phyloP scores from a whole-genome alignment of 352 stramenopile species.

The Detonula confervacea region DNA sequence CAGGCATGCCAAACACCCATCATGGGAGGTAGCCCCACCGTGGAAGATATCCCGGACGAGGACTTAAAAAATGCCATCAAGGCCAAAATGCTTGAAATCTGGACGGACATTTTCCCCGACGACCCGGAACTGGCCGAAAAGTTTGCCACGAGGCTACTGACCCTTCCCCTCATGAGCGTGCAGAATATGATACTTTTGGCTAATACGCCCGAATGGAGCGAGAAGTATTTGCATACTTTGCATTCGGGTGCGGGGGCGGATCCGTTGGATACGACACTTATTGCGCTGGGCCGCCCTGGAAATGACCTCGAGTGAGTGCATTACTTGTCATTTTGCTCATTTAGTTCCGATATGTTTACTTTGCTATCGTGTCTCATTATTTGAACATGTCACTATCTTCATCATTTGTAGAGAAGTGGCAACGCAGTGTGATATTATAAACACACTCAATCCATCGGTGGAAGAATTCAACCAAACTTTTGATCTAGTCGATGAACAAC shows the following conservation, averaged over 20 bases:
- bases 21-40: background rate
- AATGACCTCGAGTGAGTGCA: no score
- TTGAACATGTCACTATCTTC: background rate
- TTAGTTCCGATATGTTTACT: no score
- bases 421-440: conserved; percentile 22
- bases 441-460: background rate
- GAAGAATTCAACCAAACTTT: conserved; percentile 12
- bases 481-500: background rate
- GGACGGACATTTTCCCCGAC: no score
- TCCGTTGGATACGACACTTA: conserved; percentile 7
- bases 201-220: conserved; percentile 20
- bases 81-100: conserved; percentile 1
- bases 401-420: conserved; percentile 9
- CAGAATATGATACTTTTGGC: background rate
- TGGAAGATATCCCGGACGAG: conserved; percentile 18
- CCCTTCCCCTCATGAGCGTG: background rate
- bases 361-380: no score
- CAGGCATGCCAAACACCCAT: background rate
- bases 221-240: no score
- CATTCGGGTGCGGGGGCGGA: background rate
- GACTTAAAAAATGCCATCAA: background rate
- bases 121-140: no score
- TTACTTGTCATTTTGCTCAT: background rate
- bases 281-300: no score
- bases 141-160: no score